These are phyloP conservation scores for Westerdykella sp. DNA, from an alignment of 2,329 filamentous ascomycete species.

Conservation along the genomic window DNA sequence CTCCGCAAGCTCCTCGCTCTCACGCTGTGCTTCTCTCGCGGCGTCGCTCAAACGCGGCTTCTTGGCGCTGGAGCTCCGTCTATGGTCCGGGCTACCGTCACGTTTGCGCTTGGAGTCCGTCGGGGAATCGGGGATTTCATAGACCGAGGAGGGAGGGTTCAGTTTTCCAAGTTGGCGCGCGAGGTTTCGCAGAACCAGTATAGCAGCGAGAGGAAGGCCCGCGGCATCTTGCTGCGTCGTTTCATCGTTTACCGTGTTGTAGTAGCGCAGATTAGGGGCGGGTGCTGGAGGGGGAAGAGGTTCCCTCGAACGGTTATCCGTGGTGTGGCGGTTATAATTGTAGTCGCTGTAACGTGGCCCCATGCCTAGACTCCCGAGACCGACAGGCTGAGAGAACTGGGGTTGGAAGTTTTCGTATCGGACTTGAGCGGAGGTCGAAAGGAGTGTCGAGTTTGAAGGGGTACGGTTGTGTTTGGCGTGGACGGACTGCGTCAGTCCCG, in stretches of 20 bases:
- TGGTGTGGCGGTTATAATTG: conserved; percentile 11
- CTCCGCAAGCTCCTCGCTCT: conserved; percentile 32
- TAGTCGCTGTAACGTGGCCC: conserved; percentile 14
- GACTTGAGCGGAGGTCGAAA: conserved; percentile 24
- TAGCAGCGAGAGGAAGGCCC: conserved; percentile 71
- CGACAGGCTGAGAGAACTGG: conserved; percentile 25
- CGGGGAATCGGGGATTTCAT: conserved; percentile 23
- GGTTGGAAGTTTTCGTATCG: conserved; percentile 21
- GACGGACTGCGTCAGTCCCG: conserved; percentile 31
- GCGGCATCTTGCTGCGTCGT: conserved; percentile 53
- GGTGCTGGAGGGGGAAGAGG: conserved; percentile 12
- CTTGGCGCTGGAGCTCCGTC: conserved; percentile 39
- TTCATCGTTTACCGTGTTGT: conserved; percentile 47
- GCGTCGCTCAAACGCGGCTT: conserved; percentile 32
- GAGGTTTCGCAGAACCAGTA: conserved; percentile 72
- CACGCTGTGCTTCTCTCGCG: conserved; percentile 22
- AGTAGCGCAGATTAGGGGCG: conserved; percentile 32
- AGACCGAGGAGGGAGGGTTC: conserved; percentile 18
- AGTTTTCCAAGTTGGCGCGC: conserved; percentile 46
- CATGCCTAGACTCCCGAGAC: conserved; percentile 25
- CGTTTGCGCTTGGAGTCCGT: conserved; percentile 14
- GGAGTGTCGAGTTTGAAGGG: conserved; percentile 22
- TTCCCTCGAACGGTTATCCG: conserved; percentile 16
- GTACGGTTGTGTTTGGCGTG: conserved; percentile 47
- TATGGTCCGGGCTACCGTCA: conserved; percentile 14